These are phyloP conservation scores for Marasmius sp. DNA, from an alignment of 1,284 basidiomycete genomes.

Conservation along the genomic window DNA sequence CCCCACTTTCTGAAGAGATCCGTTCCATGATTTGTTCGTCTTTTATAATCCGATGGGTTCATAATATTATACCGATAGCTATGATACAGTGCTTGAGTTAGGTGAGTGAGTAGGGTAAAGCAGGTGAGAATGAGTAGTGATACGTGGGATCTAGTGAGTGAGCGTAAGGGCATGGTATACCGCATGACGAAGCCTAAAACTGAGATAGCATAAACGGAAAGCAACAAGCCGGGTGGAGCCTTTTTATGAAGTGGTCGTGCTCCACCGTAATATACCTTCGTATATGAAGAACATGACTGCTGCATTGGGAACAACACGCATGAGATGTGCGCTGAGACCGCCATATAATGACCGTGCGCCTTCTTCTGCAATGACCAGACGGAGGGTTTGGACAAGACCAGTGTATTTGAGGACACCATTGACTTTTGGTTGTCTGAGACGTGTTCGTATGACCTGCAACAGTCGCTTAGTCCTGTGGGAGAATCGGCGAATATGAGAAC, in stretches of 20 bases:
- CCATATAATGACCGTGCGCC: constrained; percentile 86
- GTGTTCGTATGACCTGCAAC: constrained; percentile 82
- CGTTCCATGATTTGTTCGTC: no score
- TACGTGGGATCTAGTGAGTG: no score
- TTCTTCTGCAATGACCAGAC: constrained; percentile 87
- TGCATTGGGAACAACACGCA: constrained; percentile 97
- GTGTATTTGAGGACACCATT: constrained; percentile 83
- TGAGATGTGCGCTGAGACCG: constrained; percentile 91
- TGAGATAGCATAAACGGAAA: no score
- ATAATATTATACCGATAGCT: background rate
- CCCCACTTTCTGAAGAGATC: no score
- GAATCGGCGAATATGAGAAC: background rate
- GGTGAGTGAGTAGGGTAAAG: background rate
- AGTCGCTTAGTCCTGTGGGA: constrained; percentile 1
- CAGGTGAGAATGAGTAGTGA: background rate
- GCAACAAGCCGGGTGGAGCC: no score
- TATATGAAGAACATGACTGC: constrained; percentile 94
- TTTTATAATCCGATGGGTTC: no score
- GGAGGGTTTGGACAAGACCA: constrained; percentile 84
- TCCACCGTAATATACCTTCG: constrained; percentile 72
- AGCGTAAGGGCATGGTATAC: no score
- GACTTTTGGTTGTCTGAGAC: constrained; percentile 83
- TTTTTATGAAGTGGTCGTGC: constrained; percentile 11
- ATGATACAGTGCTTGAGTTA: background rate
- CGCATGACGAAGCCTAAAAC: no score